phyloP scores from a whole-genome alignment of 1,284 basidiomycete species.

The Termitomyces sp. region DNA sequence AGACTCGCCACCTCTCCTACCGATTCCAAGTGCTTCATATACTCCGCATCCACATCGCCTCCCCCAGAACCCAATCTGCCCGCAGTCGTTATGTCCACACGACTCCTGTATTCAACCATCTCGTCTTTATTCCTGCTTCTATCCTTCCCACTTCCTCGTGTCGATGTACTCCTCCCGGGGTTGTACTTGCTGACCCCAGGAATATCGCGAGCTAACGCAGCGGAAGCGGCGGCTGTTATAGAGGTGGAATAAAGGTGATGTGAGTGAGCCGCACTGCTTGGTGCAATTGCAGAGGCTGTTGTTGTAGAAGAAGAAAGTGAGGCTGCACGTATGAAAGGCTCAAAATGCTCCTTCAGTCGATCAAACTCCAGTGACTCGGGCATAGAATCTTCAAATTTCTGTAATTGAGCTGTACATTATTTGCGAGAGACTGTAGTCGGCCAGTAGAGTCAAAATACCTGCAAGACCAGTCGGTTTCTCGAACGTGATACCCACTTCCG shows the following conservation, averaged over 20 bases:
- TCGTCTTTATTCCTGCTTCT: conserved; percentile 66
- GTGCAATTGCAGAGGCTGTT: conserved; percentile 32
- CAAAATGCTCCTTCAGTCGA: conserved; percentile 89
- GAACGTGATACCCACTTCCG: conserved; percentile 85
- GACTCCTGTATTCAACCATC: conserved; percentile 65
- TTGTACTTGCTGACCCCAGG: conserved; percentile 74
- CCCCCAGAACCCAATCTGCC: conserved; percentile 50
- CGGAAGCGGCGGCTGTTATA: conserved; percentile 81
- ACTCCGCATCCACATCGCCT: conserved; percentile 67
- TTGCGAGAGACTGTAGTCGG: neutral
- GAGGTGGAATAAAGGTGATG: conserved; percentile 70
- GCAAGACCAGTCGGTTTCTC: conserved; percentile 96
- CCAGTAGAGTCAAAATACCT: conserved; percentile 41
- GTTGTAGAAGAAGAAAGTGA: conserved; percentile 60
- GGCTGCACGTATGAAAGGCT: conserved; percentile 80
- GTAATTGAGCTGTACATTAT: conserved; percentile 67
- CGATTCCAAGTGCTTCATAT: conserved; percentile 57
- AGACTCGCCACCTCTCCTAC: conserved; percentile 64
- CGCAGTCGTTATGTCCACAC: conserved; percentile 57
- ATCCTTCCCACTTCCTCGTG: conserved; percentile 43
- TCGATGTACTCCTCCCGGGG: conserved; percentile 47
- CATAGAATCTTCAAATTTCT: conserved; percentile 81
- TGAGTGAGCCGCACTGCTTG: conserved; percentile 45
- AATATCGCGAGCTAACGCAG: conserved; percentile 76
- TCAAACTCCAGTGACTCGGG: conserved; percentile 88